Evolutionary conservation across 768 basidiomycete genomes (phyloP), one percentile per base, ranked within the genome.

Genomic region (Pulveroboletus frians): DNA sequence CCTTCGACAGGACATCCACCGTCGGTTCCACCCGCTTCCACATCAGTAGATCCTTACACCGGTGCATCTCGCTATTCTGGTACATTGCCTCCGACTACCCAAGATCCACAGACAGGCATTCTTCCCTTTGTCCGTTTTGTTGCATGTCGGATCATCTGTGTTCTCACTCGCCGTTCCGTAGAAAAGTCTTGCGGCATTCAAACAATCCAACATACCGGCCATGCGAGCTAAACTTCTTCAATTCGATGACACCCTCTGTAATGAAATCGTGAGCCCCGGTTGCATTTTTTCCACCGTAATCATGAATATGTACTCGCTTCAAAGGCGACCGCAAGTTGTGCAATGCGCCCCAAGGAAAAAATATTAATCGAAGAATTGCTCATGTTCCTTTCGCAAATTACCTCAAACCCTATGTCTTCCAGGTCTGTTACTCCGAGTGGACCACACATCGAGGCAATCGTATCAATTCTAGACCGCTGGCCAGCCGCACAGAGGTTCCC

Each of bases 201-300:
- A 88, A 55, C 88, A 92, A 73, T 89, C 83, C 3, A 83, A 82
- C 64, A 76, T 94, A 23, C 60, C 74, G 18, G 88, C 88, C 15
- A 89, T 94, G 82, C 83, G 81, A 59, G 74, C 75, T 18, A 94
- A 94, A 67, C 59, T 92, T 17, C 75, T 77, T 52, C 84, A 92
- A 62, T 83, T 92, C 43, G 77, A 91, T 56, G 80, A 85, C 38
- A 76, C 68, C 17, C 69, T 92, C 32, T 76, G 74, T 47, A 71
- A 79, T 52, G 85, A 88, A 62, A 84, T 82, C 45, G 89, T 92
- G 60, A 56, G 85, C 15, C 15, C 44, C 53, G 14, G 15, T 26
- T 5, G 1, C 21, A 37, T 45, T 20, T 44, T 50, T 32, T 31
- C 40, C 23, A 17, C 20, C 36, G 34, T 23, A 43, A 37, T 15